Evolutionary conservation across 108 stramenopile species (phyloP), one percentile per base, ranked within the genome.

Genomic region (Schizochytrium sp.): DNA sequence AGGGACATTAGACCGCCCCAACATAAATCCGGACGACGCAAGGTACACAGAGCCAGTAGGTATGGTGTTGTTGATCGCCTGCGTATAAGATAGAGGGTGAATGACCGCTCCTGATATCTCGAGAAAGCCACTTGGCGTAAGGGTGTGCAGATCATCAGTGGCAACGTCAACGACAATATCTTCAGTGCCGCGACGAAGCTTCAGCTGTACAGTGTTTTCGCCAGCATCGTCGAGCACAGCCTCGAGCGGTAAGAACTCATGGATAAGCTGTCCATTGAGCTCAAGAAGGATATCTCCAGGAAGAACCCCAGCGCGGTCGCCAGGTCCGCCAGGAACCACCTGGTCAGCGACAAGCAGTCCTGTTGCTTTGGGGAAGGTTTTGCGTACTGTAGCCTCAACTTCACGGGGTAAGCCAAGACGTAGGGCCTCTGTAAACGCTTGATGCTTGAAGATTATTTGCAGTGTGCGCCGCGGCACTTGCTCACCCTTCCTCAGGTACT

Each of bases 351-450:
- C 90, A 5, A 93, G 91, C 56, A 93, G 55, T 49, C 93, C 93
- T 5, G 91, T 92, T 46, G 91, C 91, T 41, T 89, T 41, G 19
- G 91, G 88, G 55, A 72, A 87, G 42, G 45, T 17, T 47, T 88
- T 90, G 15, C 92, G 61, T 41, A 90, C 46, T 3, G 19, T 49
- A 2, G 12, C 72, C 40, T 90, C 41, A 4, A 55, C 10, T 4
- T 53, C 61, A 4, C n/a, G 46, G 72, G 46, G 2, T 46, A 93
- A 58, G 3, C 91, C 93, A 0, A 93, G 72, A 8, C 93, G 88
- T 4, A 61, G 53, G 45, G 56, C 88, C 89, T 93, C 93, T 59
- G 92, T 91, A 83, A 92, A 93, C 38, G 92, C 90, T 50, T 90
- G 69, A 87, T 93, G 93, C 50, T 73, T 59, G 47, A 92, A 89